A percentile compares a stretch with the other conserved stretches of the same genome.
Evolutionary conservation across 345 rosid genomes (phyloP).

Genomic region (Odontarrhena argentea): DNA sequence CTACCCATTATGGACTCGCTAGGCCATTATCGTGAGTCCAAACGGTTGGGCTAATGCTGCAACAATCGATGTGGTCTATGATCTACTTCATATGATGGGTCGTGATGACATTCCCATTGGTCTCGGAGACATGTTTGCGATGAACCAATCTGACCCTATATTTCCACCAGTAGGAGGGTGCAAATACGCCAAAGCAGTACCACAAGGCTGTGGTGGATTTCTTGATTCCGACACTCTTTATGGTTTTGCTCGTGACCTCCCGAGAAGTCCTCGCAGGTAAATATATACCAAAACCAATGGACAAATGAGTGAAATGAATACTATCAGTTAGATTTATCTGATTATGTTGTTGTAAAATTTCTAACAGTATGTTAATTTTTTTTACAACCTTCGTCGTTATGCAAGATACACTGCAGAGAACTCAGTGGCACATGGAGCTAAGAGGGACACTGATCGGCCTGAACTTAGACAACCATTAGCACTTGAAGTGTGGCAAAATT

Average conservation of each 20-base stretch:
- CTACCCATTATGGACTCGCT: constrained; percentile 13
- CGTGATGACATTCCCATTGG: constrained; percentile 92
- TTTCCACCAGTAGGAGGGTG: constrained; percentile 68
- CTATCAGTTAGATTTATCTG: neutral
- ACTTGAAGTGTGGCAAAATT: constrained; percentile 68
- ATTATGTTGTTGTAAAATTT: neutral
- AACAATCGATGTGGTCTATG: constrained; percentile 78
- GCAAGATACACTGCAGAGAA: constrained; percentile 81
- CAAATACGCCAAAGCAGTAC: constrained; percentile 69
- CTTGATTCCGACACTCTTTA: constrained; percentile 88
- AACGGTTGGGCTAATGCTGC: constrained; percentile 98
- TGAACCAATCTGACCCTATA: constrained; percentile 64
- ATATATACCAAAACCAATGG: neutral
- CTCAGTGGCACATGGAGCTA: constrained; percentile 63
- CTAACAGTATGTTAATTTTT: neutral
- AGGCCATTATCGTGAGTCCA: constrained; percentile 87
- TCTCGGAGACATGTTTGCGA: constrained; percentile 66
- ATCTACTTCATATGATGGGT: constrained; percentile 97
- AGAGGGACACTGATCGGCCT: constrained; percentile 67
- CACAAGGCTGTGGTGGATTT: constrained; percentile 85
- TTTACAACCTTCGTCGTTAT: neutral
- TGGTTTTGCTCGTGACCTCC: constrained; percentile 79
- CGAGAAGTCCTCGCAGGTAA: constrained; percentile 87
- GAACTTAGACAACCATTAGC: constrained; percentile 75
- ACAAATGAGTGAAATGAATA: neutral